Conservation (phyloP, 2,329 filamentous ascomycete species). For the Cordyceps farinosa region DNA sequence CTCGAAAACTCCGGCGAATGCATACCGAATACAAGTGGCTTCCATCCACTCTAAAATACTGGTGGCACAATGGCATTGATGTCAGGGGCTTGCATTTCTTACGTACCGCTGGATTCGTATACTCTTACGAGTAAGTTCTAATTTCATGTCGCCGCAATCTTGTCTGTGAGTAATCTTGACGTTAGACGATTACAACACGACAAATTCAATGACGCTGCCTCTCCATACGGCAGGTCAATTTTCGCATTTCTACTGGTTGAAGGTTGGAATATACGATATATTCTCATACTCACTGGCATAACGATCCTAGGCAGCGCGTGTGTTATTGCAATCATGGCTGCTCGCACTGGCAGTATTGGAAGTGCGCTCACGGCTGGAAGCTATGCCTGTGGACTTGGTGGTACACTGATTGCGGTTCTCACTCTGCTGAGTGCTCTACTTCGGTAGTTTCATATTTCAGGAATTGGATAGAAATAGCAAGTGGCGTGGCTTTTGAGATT, state of each 20-base stretch:
- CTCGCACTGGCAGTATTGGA: not conserved
- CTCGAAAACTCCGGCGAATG: not conserved
- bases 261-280: not conserved
- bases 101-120: conserved; percentile 1
- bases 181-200: not conserved
- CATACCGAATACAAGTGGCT: conserved; percentile 3
- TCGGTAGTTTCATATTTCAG: not conserved
- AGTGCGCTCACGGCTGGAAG: conserved; percentile 5
- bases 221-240: not conserved
- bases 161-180: not conserved
- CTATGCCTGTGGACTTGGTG: conserved; percentile 6
- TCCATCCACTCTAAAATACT: conserved; percentile 3
- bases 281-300: conserved; percentile 2
- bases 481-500: not conserved
- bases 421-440: conserved; percentile 1
- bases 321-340: conserved; percentile 1
- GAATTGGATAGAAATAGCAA: not conserved
- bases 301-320: not conserved
- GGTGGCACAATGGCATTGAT: conserved; percentile 1
- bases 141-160: not conserved
- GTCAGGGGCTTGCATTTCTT: not conserved
- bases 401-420: conserved; percentile 4
- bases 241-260: not conserved
- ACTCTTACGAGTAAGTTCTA: conserved; percentile 3
- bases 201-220: not conserved